Evolutionary conservation across 768 basidiomycete species (phyloP).

Genomic region (Daedalea quercina): DNA sequence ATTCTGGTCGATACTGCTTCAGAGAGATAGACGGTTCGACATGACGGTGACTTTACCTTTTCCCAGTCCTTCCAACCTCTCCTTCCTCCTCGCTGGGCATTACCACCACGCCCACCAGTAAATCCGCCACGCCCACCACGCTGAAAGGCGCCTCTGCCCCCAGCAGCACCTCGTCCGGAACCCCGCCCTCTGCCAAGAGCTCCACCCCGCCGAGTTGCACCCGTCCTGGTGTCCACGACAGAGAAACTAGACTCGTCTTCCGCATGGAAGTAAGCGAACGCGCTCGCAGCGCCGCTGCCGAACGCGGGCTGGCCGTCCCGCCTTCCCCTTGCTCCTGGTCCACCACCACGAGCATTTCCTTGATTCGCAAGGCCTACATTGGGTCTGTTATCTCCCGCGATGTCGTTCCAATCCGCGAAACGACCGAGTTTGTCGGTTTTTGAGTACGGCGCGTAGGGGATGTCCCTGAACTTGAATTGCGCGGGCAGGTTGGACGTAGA

Average conservation of each 20-base stretch:
- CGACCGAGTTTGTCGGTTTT: slow-evolving; percentile 98
- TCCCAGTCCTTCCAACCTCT: slow-evolving; percentile 93
- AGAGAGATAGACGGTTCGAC: neutral
- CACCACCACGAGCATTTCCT: slow-evolving; percentile 44
- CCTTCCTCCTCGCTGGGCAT: slow-evolving; percentile 48
- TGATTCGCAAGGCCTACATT: slow-evolving; percentile 35
- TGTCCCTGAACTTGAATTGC: slow-evolving; percentile 96
- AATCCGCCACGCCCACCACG: slow-evolving; percentile 35
- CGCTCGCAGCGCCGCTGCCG: slow-evolving; percentile 84
- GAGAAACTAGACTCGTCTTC: slow-evolving; percentile 98
- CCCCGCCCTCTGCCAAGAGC: slow-evolving; percentile 50
- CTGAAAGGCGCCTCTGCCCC: slow-evolving; percentile 33
- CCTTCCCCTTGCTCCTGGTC: slow-evolving; percentile 46
- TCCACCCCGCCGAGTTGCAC: slow-evolving; percentile 65
- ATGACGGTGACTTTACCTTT: slow-evolving; percentile 44
- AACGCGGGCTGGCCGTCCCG: slow-evolving; percentile 80
- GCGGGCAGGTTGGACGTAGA: slow-evolving; percentile 79
- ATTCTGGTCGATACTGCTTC: neutral
- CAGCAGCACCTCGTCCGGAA: slow-evolving; percentile 26
- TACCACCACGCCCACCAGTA: slow-evolving; percentile 35
- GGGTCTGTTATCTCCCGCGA: slow-evolving; percentile 58
- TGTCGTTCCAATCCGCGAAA: slow-evolving; percentile 96
- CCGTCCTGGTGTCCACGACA: slow-evolving; percentile 84
- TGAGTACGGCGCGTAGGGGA: slow-evolving; percentile 97
- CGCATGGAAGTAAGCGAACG: slow-evolving; percentile 95